Conservation (phyloP, 192 early-diverging fungal species). For the Chytriomyces sp. region DNA sequence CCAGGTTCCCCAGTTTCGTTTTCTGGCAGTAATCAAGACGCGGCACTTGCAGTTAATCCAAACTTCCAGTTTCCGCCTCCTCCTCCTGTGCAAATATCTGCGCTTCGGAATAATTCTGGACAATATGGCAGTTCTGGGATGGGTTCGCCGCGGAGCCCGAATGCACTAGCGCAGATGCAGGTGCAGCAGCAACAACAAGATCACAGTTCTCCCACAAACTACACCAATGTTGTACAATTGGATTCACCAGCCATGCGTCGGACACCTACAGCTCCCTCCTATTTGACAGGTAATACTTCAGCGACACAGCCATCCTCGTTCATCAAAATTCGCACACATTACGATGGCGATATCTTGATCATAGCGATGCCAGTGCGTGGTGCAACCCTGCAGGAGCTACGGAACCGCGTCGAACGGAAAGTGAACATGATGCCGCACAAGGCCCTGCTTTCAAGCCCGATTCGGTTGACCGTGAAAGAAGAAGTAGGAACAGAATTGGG, state of each 20-base stretch:
- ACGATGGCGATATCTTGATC: constrained; percentile 83
- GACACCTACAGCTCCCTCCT: not conserved
- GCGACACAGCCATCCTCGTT: not conserved
- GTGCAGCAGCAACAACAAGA: not conserved
- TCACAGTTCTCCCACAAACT: not conserved
- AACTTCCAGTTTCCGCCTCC: not conserved
- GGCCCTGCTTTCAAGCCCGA: constrained; percentile 6
- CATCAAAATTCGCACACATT: constrained; percentile 87
- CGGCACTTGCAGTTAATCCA: not conserved
- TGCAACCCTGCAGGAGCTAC: constrained; percentile 75
- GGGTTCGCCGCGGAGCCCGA: no score
- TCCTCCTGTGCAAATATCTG: no score
- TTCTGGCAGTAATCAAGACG: not conserved
- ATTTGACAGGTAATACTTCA: no score
- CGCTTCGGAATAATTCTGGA: no score
- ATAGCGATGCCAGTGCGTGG: constrained; percentile 77
- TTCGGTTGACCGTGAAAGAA: constrained; percentile 5
- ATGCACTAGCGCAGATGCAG: not conserved
- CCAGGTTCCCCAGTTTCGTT: no score
- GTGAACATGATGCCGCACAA: constrained; percentile 64
- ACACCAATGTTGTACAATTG: not conserved
- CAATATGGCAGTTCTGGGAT: no score
- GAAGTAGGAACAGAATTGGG: not conserved
- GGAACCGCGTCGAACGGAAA: constrained; percentile 85
- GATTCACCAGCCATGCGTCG: not conserved